Conservation (phyloP, 805 yeast genomes). For the Ogataea thermomethanolica region DNA sequence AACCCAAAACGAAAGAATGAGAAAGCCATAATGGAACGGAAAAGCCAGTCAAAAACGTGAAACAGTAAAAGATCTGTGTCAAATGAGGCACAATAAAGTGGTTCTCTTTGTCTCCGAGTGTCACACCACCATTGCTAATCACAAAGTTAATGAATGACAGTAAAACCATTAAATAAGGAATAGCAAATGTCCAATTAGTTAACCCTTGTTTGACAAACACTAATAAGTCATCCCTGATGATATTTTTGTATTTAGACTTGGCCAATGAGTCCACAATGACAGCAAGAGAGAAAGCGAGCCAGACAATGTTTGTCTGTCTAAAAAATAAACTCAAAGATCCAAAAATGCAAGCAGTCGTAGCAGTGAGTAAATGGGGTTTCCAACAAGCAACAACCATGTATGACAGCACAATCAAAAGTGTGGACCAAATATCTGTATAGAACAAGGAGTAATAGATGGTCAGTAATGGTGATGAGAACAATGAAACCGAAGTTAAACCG, state of each 20-base stretch:
- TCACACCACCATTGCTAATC: constrained; percentile 71
- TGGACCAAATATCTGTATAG: constrained; percentile 94
- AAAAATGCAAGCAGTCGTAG: constrained; percentile 45
- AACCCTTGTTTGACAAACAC: constrained; percentile 32
- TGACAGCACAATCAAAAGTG: constrained; percentile 59
- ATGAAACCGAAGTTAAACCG: constrained; percentile 23
- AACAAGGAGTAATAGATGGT: constrained; percentile 71
- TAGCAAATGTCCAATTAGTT: constrained; percentile 26
- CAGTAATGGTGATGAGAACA: constrained; percentile 65
- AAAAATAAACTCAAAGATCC: constrained; percentile 67
- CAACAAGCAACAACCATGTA: constrained; percentile 35
- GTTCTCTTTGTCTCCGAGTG: constrained; percentile 88
- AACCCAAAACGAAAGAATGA: constrained; percentile 36
- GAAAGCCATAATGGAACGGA: constrained; percentile 75
- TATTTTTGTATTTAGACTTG: constrained; percentile 29
- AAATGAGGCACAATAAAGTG: constrained; percentile 70
- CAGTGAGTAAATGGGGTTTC: constrained; percentile 1
- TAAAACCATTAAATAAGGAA: constrained; percentile 55
- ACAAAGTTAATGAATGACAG: constrained; percentile 55
- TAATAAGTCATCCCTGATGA: constrained; percentile 24
- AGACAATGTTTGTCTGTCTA: constrained; percentile 88
- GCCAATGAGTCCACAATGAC: constrained; percentile 50
- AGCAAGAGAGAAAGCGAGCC: constrained; percentile 66
- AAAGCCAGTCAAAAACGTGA: constrained; percentile 57
- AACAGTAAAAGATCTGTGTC: constrained; percentile 80